phyloP scores from a whole-genome alignment of 2,329 filamentous ascomycete species.

The Colletotrichum tamarilloi region DNA sequence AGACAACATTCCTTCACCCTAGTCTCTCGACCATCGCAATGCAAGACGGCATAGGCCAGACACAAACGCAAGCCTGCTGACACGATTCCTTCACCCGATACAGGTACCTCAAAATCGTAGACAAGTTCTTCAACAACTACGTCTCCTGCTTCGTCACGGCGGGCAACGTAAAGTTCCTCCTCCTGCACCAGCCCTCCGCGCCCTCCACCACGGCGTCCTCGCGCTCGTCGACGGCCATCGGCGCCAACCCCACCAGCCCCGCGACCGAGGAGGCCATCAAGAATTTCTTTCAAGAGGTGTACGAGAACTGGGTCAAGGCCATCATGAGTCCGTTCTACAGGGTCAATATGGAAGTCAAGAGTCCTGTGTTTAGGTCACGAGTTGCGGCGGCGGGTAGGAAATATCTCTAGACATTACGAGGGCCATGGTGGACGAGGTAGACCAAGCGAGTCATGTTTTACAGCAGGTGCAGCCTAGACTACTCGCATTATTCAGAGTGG shows the following conservation, averaged over 20 bases:
- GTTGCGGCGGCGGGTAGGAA: conserved; percentile 93
- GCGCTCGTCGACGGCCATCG: conserved; percentile 76
- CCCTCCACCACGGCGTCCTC: conserved; percentile 51
- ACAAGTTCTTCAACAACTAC: conserved; percentile 96
- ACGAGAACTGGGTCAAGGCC: conserved; percentile 96
- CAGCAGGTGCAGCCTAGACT: neutral
- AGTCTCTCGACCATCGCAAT: too few species aligned
- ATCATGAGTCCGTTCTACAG: conserved; percentile 97
- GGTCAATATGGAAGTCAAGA: conserved; percentile 85
- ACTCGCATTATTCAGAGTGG: neutral
- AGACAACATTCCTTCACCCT: too few species aligned
- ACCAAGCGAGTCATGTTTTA: neutral
- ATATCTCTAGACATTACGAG: conserved; percentile 69
- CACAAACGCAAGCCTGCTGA: neutral
- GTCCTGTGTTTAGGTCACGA: conserved; percentile 84
- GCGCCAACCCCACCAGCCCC: conserved; percentile 85
- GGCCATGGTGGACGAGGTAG: conserved; percentile 35
- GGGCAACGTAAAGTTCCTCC: conserved; percentile 91
- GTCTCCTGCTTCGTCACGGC: conserved; percentile 95
- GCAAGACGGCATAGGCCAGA: neutral
- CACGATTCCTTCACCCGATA: neutral
- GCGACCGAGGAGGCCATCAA: conserved; percentile 96
- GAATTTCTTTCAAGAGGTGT: conserved; percentile 94
- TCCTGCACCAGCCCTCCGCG: conserved; percentile 83
- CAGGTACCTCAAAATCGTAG: conserved; percentile 96